Base-by-base conservation (phyloP, 192 early-diverging fungal genomes). In the Coemansia sp. region DNA sequence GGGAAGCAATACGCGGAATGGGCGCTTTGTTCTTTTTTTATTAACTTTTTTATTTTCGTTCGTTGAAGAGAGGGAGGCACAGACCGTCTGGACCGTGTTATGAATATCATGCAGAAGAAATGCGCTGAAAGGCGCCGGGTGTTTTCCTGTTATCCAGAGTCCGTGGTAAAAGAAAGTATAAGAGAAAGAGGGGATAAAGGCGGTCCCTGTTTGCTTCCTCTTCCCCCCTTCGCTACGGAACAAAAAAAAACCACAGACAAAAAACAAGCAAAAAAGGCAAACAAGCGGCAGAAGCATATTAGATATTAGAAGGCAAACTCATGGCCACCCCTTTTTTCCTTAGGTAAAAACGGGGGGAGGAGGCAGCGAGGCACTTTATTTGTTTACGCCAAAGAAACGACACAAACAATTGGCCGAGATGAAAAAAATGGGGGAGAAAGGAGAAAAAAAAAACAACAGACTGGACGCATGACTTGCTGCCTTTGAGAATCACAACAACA, bases 401-500 rank as follows among this genome's bases (percentile, higher is more conserved):
- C 43, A 2, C 8, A 54, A 54, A 54, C 51, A 54, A 54, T 54
- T 54, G 51, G 51, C 22, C 26, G 51, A 16, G 42, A 5, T 54
- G 51, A 16, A 41, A 5, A 15, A 61, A 62, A 54, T n/a, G 21
- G 21, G 10, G 56, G 41, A 32, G 0, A 62, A 36, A 42, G 36
- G 18, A 11, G n/a, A 32, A 21, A 64, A 49, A 47, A 46, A 1
- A 37, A 55, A 32, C 32, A 32, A 32, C 32, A 1, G 32, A 1
- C 40, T 1, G 19, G 26, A 32, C 36, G 42, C 42, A 62, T 42
- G 42, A 46, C 42, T 46, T 15, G 59, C 39, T 6, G 41, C 16
- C n/a, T 5, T 54, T 32, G n/a, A 43, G 37, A 68, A 61, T 48
- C 43, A 65, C 4, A 61, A 61, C n/a, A 61, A 19, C 16, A 19